Conservation (phyloP, 352 stramenopile genomes). For the Phytophthora quininea region DNA sequence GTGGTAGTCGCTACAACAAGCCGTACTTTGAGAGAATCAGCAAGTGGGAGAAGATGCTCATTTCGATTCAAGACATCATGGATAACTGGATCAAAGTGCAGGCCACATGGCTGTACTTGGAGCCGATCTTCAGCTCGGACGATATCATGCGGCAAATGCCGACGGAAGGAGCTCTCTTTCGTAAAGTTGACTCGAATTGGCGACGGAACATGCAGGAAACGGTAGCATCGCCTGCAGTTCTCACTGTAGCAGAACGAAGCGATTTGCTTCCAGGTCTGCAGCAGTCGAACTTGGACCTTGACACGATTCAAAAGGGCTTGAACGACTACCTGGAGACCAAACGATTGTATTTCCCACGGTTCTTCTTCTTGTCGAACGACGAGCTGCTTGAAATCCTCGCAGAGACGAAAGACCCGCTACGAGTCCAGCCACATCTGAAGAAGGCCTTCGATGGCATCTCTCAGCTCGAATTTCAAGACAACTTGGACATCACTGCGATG, state of each 20-base stretch:
- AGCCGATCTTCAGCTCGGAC: conserved; percentile 93
- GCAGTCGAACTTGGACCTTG: conserved; percentile 92
- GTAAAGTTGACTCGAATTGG: conserved; percentile 90
- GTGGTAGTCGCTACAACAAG: conserved; percentile 93
- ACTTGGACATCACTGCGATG: conserved; percentile 93
- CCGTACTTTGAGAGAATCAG: conserved; percentile 90
- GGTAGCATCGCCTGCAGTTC: conserved; percentile 66
- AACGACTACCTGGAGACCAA: conserved; percentile 94
- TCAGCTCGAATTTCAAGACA: conserved; percentile 92
- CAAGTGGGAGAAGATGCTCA: conserved; percentile 91
- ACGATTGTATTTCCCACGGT: conserved; percentile 89
- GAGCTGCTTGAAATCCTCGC: conserved; percentile 93
- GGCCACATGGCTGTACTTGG: conserved; percentile 93
- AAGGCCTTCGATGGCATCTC: conserved; percentile 95
- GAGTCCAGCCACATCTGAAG: conserved; percentile 95
- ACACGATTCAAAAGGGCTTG: conserved; percentile 94
- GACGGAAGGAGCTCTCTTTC: conserved; percentile 86
- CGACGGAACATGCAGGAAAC: conserved; percentile 90
- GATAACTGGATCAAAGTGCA: conserved; percentile 96
- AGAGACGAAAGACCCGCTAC: conserved; percentile 92
- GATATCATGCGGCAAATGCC: conserved; percentile 95
- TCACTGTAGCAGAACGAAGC: conserved; percentile 76
- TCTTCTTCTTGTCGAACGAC: conserved; percentile 94
- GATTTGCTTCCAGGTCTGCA: conserved; percentile 86
- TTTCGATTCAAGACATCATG: conserved; percentile 92